These are phyloP conservation scores for Hymenoscyphus scutula DNA, from an alignment of 2,329 filamentous ascomycete genomes.

Conservation along the genomic window DNA sequence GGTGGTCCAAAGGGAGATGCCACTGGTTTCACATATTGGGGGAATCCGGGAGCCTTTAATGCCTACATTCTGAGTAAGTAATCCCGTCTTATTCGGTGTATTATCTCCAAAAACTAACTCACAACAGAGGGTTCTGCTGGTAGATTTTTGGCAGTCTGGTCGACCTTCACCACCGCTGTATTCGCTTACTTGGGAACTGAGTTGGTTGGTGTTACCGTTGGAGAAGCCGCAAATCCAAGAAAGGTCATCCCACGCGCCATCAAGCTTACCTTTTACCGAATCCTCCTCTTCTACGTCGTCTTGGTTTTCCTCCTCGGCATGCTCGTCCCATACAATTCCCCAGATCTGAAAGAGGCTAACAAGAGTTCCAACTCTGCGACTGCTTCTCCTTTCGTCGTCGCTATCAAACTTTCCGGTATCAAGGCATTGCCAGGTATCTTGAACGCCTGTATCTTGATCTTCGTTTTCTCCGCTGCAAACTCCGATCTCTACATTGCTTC, in stretches of 20 bases:
- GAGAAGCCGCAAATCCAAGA: conserved; percentile 62
- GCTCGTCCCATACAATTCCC: conserved; percentile 63
- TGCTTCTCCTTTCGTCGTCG: conserved; percentile 51
- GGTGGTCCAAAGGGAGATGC: conserved; percentile 58
- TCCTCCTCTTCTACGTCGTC: conserved; percentile 63
- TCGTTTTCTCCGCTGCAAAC: conserved; percentile 61
- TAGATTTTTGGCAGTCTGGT: conserved; percentile 58
- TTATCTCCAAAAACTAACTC: conserved; percentile 8
- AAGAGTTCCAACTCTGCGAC: conserved; percentile 45
- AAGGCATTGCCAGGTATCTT: conserved; percentile 61
- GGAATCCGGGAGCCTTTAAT: conserved; percentile 42
- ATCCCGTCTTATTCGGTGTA: conserved; percentile 32
- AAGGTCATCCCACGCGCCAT: conserved; percentile 66
- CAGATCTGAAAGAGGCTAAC: conserved; percentile 51
- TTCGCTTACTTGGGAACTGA: conserved; percentile 65
- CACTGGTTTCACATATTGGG: conserved; percentile 51
- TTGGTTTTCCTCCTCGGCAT: conserved; percentile 60
- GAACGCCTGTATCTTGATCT: conserved; percentile 66
- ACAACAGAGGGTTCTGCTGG: conserved; percentile 43
- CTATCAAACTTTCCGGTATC: conserved; percentile 66
- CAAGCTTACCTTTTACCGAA: conserved; percentile 58
- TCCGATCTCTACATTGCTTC: conserved; percentile 64
- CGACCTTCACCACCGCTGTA: conserved; percentile 47
- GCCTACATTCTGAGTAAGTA: conserved; percentile 48
- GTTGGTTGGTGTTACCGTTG: conserved; percentile 60